Conservation (phyloP, 2,329 filamentous ascomycete species). For the Penicillium digitatum region DNA sequence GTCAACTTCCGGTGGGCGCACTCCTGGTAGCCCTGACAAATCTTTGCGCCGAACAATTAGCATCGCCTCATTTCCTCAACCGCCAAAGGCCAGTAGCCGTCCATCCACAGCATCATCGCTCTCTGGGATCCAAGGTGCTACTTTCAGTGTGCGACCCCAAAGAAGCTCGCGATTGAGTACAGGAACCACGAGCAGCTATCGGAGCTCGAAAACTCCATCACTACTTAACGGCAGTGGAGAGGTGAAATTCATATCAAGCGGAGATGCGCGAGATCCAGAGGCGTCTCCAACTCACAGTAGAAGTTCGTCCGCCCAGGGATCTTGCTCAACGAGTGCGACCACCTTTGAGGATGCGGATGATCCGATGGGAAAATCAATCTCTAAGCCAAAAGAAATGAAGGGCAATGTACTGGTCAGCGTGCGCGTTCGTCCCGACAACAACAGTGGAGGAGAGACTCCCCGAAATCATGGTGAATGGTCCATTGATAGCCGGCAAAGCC, state of each 20-base stretch:
- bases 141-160: constrained; percentile 45
- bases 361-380: constrained; percentile 31
- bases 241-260: constrained; percentile 65
- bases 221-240: constrained; percentile 75
- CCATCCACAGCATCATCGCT: constrained; percentile 55
- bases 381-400: constrained; percentile 64
- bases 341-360: constrained; percentile 79
- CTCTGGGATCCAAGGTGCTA: constrained; percentile 34
- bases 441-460: constrained; percentile 53
- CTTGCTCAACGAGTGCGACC: constrained; percentile 84
- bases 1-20: constrained; percentile 54
- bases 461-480: constrained; percentile 80
- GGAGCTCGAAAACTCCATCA: constrained; percentile 59
- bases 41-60: constrained; percentile 82
- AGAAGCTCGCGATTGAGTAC: constrained; percentile 58
- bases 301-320: constrained; percentile 87
- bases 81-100: constrained; percentile 67
- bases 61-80: constrained; percentile 90
- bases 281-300: constrained; percentile 83
- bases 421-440: constrained; percentile 77
- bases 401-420: constrained; percentile 97
- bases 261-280: constrained; percentile 65
- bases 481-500: constrained; percentile 76
- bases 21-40: constrained; percentile 55
- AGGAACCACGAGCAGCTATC: constrained; percentile 50